Evolutionary conservation across 106 monocot genomes (phyloP).

Genomic region (Chionographis japonica): DNA sequence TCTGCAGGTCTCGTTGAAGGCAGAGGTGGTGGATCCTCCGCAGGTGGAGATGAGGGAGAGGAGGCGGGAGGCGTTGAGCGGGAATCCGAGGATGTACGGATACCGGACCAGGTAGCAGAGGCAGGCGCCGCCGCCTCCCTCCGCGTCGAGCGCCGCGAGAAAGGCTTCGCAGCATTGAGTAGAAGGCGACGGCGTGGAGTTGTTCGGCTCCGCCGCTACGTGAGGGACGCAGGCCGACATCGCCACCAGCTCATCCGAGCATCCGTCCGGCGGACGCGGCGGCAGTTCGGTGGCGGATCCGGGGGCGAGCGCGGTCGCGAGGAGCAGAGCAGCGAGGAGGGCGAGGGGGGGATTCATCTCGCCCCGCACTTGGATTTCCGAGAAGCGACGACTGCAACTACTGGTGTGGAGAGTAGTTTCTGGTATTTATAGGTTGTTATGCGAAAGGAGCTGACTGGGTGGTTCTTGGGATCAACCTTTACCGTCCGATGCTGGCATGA

Average conservation of each 20-base stretch:
- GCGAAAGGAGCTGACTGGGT: too few relatives aligned
- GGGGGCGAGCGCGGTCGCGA: not conserved
- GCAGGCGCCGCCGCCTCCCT: conserved; percentile 6
- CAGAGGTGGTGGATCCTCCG: not conserved
- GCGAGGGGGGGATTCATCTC: not conserved
- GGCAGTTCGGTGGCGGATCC: not conserved
- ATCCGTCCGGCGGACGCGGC: not conserved
- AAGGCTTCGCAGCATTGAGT: not conserved
- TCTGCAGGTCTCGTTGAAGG: not conserved
- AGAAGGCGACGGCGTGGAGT: not conserved
- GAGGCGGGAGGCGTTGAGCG: not conserved
- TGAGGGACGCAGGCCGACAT: not conserved
- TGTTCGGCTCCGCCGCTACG: not conserved
- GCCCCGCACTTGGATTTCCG: too few relatives aligned
- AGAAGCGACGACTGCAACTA: too few relatives aligned
- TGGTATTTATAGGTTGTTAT: too few relatives aligned
- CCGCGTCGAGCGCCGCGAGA: not conserved
- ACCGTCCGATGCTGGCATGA: too few relatives aligned
- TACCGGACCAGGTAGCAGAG: not conserved
- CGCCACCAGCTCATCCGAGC: not conserved
- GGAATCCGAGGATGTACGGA: not conserved
- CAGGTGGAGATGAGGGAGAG: not conserved
- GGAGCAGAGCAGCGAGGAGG: not conserved
- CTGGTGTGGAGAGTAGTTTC: too few relatives aligned
- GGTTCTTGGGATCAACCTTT: too few relatives aligned